Conservation (phyloP, 2,329 filamentous ascomycete species). For the Botryotinia globosa region DNA sequence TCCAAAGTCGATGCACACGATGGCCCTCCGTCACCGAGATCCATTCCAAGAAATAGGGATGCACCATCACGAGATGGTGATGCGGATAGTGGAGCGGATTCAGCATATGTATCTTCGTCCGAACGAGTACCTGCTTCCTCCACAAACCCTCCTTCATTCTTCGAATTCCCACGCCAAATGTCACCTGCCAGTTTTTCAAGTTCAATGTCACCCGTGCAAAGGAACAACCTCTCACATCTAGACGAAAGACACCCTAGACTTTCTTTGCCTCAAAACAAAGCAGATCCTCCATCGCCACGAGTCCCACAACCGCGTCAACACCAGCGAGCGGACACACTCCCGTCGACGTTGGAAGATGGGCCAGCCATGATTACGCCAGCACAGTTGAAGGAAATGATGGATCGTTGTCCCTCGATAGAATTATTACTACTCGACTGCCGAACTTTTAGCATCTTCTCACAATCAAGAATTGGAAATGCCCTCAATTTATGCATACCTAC, state of each 20-base stretch:
- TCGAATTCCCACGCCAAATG: slow-evolving; percentile 46
- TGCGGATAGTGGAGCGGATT: slow-evolving; percentile 47
- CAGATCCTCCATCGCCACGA: slow-evolving; percentile 43
- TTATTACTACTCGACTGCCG: slow-evolving; percentile 77
- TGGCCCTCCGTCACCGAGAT: slow-evolving; percentile 29
- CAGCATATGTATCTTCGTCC: slow-evolving; percentile 50
- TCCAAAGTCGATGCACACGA: slow-evolving; percentile 29
- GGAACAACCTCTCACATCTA: slow-evolving; percentile 35
- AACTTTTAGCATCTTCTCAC: slow-evolving; percentile 77
- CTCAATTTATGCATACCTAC: slow-evolving; percentile 94
- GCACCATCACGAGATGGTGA: slow-evolving; percentile 41
- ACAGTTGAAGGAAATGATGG: slow-evolving; percentile 56
- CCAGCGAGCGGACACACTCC: slow-evolving; percentile 52
- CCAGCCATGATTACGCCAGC: slow-evolving; percentile 53
- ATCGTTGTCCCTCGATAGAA: slow-evolving; percentile 40
- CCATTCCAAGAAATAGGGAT: slow-evolving; percentile 24
- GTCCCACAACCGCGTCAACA: slow-evolving; percentile 28
- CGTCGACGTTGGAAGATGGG: slow-evolving; percentile 47
- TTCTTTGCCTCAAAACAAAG: slow-evolving; percentile 51
- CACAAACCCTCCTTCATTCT: slow-evolving; percentile 35
- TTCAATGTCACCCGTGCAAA: slow-evolving; percentile 29
- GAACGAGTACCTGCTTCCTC: slow-evolving; percentile 41
- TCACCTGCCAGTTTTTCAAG: slow-evolving; percentile 46
- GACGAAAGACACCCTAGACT: slow-evolving; percentile 55
- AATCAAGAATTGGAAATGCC: slow-evolving; percentile 72